Base-by-base conservation (phyloP, 169 alveolate genomes). In the Cryptosporidium tyzzeri region DNA sequence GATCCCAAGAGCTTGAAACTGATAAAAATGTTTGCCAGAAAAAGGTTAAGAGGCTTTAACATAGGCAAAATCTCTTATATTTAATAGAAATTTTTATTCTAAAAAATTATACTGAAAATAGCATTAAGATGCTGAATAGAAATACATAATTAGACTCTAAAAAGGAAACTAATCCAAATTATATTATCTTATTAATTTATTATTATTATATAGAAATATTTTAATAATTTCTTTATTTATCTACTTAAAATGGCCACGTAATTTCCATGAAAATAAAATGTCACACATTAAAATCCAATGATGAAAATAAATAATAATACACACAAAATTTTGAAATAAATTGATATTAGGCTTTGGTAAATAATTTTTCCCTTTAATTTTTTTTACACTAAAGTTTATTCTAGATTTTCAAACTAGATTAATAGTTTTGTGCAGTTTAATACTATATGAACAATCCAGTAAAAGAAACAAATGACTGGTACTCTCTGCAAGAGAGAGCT, bases 401-500 rank as follows among this genome's bases (percentile, higher is more conserved):
- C 55, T 48, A 14, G 21, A 16, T 48, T 48, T 48, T 48, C 55
- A 48, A 48, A 48, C 29, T 29, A 18, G 29, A 31, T 0, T 67
- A 8, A 33, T 35, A 9, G 73, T 33, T 18, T 35, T 21, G 23
- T 14, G 18, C 21, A 14, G 12, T 48, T 48, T 48, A 7, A 67
- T 14, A 29, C 3, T n/a, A 37, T 67, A 70, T 70, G 84, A 70
- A 44, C 39, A 70, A 16, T 44, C 33, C 62, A 18, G 62, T 39
- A n/a, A 70, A 41, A 44, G 84, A 45, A 35, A 14, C 73, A 16
- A 74, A 59, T 55, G 71, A 74, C 55, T 74, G 86, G 86, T 74
- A 55, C 37, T 74, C 86, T 53, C 62, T 74, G 0, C 86, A 74
- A 58, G 86, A 74, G 50, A 74, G 71, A 55, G 86, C 86, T 51